A percentile compares a stretch with the other conserved stretches of the same genome.
Conservation (phyloP, 176 grass and related monocot genomes). For the Dactylis glomerata region DNA sequence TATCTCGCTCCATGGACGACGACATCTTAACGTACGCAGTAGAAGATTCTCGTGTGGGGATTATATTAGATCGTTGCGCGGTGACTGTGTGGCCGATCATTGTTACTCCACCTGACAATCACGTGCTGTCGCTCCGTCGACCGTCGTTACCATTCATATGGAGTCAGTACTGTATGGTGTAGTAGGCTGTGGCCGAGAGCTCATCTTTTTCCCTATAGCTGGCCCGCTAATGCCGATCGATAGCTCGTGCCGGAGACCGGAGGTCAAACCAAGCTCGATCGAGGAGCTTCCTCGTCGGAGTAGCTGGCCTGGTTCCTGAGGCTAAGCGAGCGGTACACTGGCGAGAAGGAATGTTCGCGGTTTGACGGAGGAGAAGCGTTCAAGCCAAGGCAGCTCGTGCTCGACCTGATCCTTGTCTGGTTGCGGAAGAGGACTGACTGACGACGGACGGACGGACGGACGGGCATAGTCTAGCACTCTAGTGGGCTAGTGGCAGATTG, state of each 20-base stretch:
- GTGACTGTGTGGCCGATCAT: background rate
- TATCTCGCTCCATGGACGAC: background rate
- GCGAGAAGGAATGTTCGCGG: background rate
- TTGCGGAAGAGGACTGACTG: background rate
- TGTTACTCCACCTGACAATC: background rate
- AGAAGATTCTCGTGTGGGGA: background rate
- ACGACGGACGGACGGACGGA: background rate
- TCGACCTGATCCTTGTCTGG: background rate
- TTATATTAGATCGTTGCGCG: background rate
- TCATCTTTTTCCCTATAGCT: too few relatives aligned
- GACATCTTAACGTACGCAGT: background rate
- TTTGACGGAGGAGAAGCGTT: background rate
- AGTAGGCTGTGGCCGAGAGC: too few relatives aligned
- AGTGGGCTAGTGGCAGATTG: conserved; percentile 9
- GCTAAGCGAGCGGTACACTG: background rate
- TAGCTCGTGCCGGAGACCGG: background rate
- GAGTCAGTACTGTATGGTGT: too few relatives aligned
- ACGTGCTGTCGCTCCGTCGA: background rate
- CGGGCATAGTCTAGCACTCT: background rate
- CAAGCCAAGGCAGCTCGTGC: conserved; percentile 28
- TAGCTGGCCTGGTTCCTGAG: background rate
- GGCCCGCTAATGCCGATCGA: background rate
- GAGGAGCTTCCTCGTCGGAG: background rate
- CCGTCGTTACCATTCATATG: background rate
- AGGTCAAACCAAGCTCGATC: background rate